These are phyloP conservation scores for Fusarium veterinarium DNA, from an alignment of 2,329 filamentous ascomycete genomes.

Conservation along the genomic window DNA sequence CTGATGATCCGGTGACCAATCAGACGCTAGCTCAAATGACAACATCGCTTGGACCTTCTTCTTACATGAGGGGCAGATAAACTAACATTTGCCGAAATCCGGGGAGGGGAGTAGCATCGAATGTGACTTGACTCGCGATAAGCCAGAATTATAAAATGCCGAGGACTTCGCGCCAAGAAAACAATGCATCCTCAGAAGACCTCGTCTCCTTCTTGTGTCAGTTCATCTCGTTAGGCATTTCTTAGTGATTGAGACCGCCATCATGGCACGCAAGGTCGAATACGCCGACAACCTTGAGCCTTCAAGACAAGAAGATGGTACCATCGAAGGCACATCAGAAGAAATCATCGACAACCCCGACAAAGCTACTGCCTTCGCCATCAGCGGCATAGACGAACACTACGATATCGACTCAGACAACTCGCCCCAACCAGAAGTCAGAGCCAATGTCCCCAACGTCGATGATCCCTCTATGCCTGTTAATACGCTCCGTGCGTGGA, in stretches of 20 bases:
- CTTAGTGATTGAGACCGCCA: neutral
- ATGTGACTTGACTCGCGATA: conserved; percentile 1
- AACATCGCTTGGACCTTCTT: conserved; percentile 6
- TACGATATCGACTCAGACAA: neutral
- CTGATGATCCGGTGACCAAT: neutral
- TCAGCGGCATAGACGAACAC: neutral
- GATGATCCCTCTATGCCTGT: neutral
- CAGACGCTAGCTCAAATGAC: accelerated
- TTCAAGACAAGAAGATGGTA: neutral
- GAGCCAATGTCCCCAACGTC: conserved; percentile 1
- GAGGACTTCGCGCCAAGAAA: neutral
- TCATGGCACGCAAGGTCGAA: neutral
- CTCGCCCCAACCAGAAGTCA: neutral
- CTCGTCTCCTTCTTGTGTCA: too few species aligned
- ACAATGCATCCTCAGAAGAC: too few species aligned
- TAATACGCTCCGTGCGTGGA: neutral
- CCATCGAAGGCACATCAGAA: neutral
- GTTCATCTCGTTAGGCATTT: too few species aligned
- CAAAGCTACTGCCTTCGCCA: neutral
- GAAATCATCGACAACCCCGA: neutral
- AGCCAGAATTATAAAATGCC: neutral
- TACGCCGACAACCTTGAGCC: neutral
- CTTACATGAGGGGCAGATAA: neutral
- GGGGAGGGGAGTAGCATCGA: neutral
- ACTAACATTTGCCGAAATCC: conserved; percentile 13